Base-by-base conservation (phyloP, 2,329 filamentous ascomycete species). In the Hymenoscyphus infarciens region DNA sequence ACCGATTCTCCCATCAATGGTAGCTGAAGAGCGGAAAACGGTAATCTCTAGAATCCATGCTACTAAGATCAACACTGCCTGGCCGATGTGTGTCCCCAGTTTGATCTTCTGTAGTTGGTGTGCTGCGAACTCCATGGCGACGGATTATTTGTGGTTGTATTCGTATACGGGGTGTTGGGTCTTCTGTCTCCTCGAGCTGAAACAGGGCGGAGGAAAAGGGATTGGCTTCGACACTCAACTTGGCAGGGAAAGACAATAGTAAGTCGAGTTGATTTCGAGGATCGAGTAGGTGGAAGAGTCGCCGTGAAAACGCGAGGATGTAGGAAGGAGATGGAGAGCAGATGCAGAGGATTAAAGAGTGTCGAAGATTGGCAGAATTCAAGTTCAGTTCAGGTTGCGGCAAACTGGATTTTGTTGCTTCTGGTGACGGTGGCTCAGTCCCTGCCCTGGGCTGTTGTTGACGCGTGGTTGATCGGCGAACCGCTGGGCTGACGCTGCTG, bases 41-140 rank as follows among this genome's bases (percentile, higher is more conserved):
- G 82, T 78, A 68, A 88, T 86, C 68, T 84, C 82, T 63, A 88
- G 76, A 63, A 81, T 77, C 79, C 84, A 87, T 68, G 81, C 77
- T 27, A 87, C 77, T 56, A 87, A 78, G 55, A 77, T 81, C 27
- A 86, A 69, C 56, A 83, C 67, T 63, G 82, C 79, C 76, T 88
- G 86, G 62, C 77, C 73, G 59, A 78, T 75, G 75, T 88, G 86
- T 52, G 87, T 73, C 60, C 78, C 80, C 63, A 87, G 75, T 76
- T 88, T 88, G 19, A 71, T 68, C 54, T 69, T 70, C 60, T 73
- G 72, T 35, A 74, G 52, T 52, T 73, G 71, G 59, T 74, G 70
- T 29, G 69, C 65, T 27, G 67, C 66, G 64, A 74, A 73, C 59
- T 73, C 72, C 61, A 74, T 65, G 57, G 67, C 70, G 16, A 39